Evolutionary conservation across 106 monocot genomes (phyloP), one percentile per base, ranked within the genome.

Genomic region (Dioscorea dumetorum): DNA sequence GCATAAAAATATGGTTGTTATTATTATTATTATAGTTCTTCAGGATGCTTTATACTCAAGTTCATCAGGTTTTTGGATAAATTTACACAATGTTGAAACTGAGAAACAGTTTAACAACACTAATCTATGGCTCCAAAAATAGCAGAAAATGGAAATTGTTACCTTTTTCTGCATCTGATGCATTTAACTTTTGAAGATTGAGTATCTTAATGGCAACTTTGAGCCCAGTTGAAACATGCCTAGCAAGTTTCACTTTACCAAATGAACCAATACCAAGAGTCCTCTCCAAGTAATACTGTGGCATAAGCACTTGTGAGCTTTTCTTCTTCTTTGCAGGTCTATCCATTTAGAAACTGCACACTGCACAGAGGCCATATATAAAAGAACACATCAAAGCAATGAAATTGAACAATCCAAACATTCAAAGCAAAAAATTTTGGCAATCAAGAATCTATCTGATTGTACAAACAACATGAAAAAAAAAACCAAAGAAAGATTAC

Each of bases 191-290:
- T 59, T 59, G 59, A 8, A 59, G 59, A 59, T 22, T 23, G 7
- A 59, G 22, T 20, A 59, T 59, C 59, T 59, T 59, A 6, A 59
- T 23, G 1, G 59, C 59, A 59, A 59, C 59, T 12, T 59, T 59
- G n/a, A 20, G 22, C 22, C 59, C 22, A 21, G 59, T 59, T 21
- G 22, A 22, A 59, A 59, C 20, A 23, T 59, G 59, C 59, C 22
- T 19, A 59, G 59, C 59, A 59, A 59, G 19, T 59, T 59, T 59
- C 22, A 59, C 59, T 59, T 59, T 59, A 21, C 22, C 59, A 59
- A 23, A 59, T 59, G 59, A 4, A 24, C 59, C 59, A 59, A 23
- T 22, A 59, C 59, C 59, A 22, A 59, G 19, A 22, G n/a, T 59
- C n/a, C 22, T 19, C 22, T 23, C 22, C 22, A 59, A 23, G n/a